Evolutionary conservation across 169 alveolate genomes (phyloP), one percentile per base, ranked within the genome.

Genomic region (Cryptosporidium viatorum): DNA sequence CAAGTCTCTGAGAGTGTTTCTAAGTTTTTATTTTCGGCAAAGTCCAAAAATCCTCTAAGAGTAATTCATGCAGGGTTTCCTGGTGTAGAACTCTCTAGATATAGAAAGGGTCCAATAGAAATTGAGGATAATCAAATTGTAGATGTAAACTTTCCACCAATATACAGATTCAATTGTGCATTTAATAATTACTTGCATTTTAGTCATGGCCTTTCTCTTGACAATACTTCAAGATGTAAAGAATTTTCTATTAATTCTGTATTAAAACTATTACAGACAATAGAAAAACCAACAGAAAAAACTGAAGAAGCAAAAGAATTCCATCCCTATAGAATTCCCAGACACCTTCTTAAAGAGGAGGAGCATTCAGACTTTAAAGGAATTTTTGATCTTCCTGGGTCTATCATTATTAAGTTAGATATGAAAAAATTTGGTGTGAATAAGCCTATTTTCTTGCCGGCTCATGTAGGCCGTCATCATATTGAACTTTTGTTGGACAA

Each of bases 391-490:
- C 14, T 60, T 37, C 89, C 89, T 7, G 89, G 89, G 1, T 80
- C 89, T 2, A 65, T 80, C 7, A 62, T 62, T 37, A 62, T 80
- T 43, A 69, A 70, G 21, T 69, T 80, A 1, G 68, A 73, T 55
- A 18, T 59, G 37, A 37, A 23, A 16, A 59, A 31, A 7, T n/a
- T 41, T 29, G 50, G 55, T 9, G 51, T 23, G 5, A 6, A 31
- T 8, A 45, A 31, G 37, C 89, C 89, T 4, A 62, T 80, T 26
- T 62, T 80, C 33, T 70, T 80, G 33, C 89, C 89, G 2, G 89
- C 89, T 41, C 89, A 80, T 80, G 80, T 80, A 26, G 89, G 89
- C 23, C 89, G 89, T 62, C 73, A 80, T 65, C 89, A 80, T 21
- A 74, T 80, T 59, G 89, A 80, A 62, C 67, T 80, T 33, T 58